phyloP scores from a whole-genome alignment of 495 filamentous ascomycete genomes.

The Xylaria acuta region DNA sequence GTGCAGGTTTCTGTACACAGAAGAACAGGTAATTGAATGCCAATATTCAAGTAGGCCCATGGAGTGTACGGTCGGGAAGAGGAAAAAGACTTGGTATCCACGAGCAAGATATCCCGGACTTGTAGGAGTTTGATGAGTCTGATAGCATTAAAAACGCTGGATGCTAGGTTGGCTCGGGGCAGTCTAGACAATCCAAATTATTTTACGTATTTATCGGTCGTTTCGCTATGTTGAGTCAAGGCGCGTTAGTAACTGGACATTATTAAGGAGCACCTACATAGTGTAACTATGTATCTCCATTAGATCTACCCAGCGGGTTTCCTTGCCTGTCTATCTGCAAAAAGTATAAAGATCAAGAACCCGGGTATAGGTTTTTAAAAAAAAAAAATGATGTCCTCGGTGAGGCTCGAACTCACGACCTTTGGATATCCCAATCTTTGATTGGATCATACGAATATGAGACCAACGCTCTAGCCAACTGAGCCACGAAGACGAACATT shows the following conservation, averaged over 20 bases:
- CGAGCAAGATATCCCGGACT: slow-evolving; percentile 19
- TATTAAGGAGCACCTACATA: no score
- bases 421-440: slow-evolving; percentile 27
- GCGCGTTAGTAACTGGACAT: no score
- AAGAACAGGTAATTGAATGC: background rate
- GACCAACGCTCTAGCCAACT: slow-evolving; percentile 31
- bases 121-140: slow-evolving; percentile 28
- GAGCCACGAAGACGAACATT: slow-evolving; percentile 24
- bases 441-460: slow-evolving; percentile 30
- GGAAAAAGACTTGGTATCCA: slow-evolving; percentile 32
- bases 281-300: no score
- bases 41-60: slow-evolving; percentile 14
- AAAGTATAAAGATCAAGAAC: no score
- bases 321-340: no score
- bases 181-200: slow-evolving; percentile 39
- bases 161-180: slow-evolving; percentile 34
- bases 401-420: slow-evolving; percentile 32
- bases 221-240: no score
- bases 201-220: slow-evolving; percentile 20
- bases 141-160: slow-evolving; percentile 28
- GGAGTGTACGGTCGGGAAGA: slow-evolving; percentile 30
- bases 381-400: slow-evolving; percentile 25
- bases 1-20: slow-evolving; percentile 13
- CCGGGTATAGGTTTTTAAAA: no score
- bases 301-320: no score